Percentiles rank a stretch among this genome's conserved stretches.
These are phyloP conservation scores for Fistulifera solaris DNA, from an alignment of 108 stramenopile genomes.

Conservation along the genomic window DNA sequence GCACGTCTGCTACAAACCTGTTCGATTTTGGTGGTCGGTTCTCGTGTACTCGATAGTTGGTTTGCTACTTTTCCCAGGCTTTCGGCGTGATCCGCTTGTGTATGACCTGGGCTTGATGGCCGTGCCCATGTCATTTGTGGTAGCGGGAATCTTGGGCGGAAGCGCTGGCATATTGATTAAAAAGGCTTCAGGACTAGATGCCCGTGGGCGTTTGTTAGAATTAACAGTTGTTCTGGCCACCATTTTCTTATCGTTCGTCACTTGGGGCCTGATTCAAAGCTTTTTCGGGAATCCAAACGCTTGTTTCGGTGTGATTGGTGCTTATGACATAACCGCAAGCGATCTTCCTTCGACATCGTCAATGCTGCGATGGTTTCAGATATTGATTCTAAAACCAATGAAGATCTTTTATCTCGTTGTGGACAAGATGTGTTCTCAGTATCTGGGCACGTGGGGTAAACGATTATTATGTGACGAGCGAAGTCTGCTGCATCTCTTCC, in stretches of 20 bases:
- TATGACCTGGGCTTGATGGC: constrained; percentile 65
- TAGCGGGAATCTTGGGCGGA: constrained; percentile 70
- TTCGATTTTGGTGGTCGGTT: constrained; percentile 64
- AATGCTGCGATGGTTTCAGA: constrained; percentile 12
- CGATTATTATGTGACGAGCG: constrained; percentile 7
- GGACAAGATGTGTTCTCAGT: constrained; percentile 23
- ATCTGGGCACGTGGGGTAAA: constrained; percentile 33
- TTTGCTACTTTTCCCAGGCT: constrained; percentile 52
- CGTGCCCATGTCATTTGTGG: constrained; percentile 54
- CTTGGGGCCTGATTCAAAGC: constrained; percentile 63
- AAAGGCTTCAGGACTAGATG: constrained; percentile 51
- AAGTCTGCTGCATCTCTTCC: constrained; percentile 23
- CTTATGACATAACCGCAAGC: not conserved
- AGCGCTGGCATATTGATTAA: constrained; percentile 60
- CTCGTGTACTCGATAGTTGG: constrained; percentile 44
- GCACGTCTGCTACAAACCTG: constrained; percentile 88
- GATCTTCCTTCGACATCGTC: constrained; percentile 1
- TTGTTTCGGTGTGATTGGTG: constrained; percentile 50
- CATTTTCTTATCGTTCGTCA: constrained; percentile 42
- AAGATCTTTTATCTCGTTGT: constrained; percentile 32
- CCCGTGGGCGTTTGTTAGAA: constrained; percentile 72
- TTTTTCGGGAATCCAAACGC: constrained; percentile 58
- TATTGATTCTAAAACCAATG: constrained; percentile 22
- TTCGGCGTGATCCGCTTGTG: constrained; percentile 59
- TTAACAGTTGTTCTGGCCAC: constrained; percentile 50